Percentiles rank a stretch among this genome's conserved stretches.
These are phyloP conservation scores for Stipa capillata DNA, from an alignment of 176 grass and related monocot genomes.

Conservation along the genomic window DNA sequence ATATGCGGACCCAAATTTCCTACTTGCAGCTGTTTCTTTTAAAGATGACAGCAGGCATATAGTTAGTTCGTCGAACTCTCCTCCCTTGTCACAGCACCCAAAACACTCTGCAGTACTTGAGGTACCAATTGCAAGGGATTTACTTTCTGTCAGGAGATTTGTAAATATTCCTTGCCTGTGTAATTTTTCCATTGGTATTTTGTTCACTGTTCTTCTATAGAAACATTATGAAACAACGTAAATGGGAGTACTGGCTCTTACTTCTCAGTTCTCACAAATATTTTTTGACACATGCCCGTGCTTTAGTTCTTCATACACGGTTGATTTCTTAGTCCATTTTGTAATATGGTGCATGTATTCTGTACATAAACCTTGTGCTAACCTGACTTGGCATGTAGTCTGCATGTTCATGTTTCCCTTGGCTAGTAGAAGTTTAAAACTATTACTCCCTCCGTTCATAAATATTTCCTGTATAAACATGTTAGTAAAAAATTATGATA, in stretches of 20 bases:
- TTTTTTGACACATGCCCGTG: neutral
- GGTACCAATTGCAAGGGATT: slow-evolving; percentile 24
- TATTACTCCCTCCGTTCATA: neutral
- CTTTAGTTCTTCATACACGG: neutral
- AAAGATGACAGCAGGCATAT: slow-evolving; percentile 21
- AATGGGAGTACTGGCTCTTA: neutral
- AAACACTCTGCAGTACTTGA: slow-evolving; percentile 3
- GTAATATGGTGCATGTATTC: neutral
- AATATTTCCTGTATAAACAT: neutral
- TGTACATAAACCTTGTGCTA: neutral
- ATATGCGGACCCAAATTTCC: neutral
- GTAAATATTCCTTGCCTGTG: neutral
- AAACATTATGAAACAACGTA: neutral
- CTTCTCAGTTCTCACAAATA: neutral
- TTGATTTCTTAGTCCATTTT: neutral
- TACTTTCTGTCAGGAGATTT: neutral
- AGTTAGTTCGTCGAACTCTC: slow-evolving; percentile 19
- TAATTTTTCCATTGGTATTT: neutral
- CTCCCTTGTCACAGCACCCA: slow-evolving; percentile 10
- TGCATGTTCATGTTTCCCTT: neutral
- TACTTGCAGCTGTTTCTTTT: slow-evolving; percentile 59
- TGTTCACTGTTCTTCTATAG: neutral
- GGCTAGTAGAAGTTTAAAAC: neutral
- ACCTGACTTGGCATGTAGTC: neutral
- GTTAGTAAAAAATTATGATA: neutral